Percentiles rank a stretch among this genome's conserved stretches.
Evolutionary conservation across 306 rosid genomes (phyloP).

Genomic region (Medicago arabica): DNA sequence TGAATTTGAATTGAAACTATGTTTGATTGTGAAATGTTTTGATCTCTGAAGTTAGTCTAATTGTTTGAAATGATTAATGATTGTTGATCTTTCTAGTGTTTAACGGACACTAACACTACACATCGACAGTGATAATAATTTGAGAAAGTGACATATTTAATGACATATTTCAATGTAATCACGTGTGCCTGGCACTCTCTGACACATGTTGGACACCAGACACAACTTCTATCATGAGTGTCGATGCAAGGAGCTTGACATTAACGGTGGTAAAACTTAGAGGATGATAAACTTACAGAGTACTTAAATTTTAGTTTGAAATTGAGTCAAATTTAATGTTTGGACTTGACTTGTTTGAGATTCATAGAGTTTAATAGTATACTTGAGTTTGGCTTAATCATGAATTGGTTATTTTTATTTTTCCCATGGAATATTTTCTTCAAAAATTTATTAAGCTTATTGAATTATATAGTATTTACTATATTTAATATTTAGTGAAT

Average conservation of each 20-base stretch:
- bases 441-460: neutral
- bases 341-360: neutral
- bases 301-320: neutral
- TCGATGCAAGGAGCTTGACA: too few species aligned
- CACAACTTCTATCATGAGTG: too few species aligned
- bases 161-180: too few species aligned
- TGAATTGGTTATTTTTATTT: neutral
- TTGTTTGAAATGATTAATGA: neutral
- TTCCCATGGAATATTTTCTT: neutral
- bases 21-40: neutral
- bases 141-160: too few species aligned
- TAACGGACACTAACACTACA: too few species aligned
- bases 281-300: too few species aligned
- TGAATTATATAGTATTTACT: neutral
- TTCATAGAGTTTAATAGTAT: neutral
- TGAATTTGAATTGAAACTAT: neutral
- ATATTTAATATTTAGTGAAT: neutral
- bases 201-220: too few species aligned
- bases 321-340: neutral
- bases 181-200: too few species aligned
- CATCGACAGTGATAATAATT: too few species aligned
- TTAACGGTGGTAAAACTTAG: too few species aligned
- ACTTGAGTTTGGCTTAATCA: neutral
- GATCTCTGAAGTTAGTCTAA: neutral
- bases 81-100: neutral